Conservation (phyloP, 306 rosid genomes). For the Castanea sativa region DNA sequence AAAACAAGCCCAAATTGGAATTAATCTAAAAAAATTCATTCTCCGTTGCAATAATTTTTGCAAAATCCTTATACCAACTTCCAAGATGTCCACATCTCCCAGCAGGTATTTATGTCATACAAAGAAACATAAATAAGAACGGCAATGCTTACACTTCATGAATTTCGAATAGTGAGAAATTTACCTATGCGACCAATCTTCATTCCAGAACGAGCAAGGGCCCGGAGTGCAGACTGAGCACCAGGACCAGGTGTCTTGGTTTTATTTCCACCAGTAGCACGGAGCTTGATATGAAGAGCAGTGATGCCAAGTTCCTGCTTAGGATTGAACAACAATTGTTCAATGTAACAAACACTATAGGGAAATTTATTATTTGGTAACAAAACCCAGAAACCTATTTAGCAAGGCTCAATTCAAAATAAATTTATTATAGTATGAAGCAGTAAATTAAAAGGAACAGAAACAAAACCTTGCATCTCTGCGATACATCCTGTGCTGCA, state of each 20-base stretch:
- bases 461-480: conserved; percentile 65
- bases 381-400: background rate
- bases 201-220: conserved; percentile 66
- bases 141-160: background rate
- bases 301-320: conserved; percentile 52
- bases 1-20: background rate
- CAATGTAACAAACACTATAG: background rate
- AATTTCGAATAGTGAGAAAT: background rate
- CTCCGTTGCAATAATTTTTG: background rate
- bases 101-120: background rate
- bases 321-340: background rate
- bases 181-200: conserved; percentile 59
- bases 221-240: conserved; percentile 55
- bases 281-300: conserved; percentile 56
- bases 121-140: background rate
- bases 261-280: conserved; percentile 62
- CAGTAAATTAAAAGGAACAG: background rate
- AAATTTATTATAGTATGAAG: background rate
- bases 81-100: background rate
- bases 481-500: conserved; percentile 89
- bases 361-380: background rate
- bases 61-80: background rate
- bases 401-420: background rate
- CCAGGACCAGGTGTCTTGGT: conserved; percentile 62
- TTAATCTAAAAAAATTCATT: no score